Percentiles rank a stretch among this genome's conserved stretches.
phyloP scores from a whole-genome alignment of 208 protist genomes.

The Phytomonas sp. region DNA sequence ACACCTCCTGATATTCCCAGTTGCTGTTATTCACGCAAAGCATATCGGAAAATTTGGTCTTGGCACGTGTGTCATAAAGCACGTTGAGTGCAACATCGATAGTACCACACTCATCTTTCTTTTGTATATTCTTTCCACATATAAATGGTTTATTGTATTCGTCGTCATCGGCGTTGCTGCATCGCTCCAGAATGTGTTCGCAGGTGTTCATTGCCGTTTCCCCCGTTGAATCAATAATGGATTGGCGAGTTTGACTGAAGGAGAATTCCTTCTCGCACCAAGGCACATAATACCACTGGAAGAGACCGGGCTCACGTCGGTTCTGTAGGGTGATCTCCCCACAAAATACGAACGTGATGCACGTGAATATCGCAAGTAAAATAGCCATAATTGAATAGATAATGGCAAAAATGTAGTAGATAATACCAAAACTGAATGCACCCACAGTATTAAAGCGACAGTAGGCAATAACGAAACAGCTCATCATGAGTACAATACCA shows the following conservation, averaged over 20 bases:
- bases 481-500: conserved; percentile 45
- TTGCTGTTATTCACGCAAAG: conserved; percentile 34
- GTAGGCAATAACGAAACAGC: conserved; percentile 43
- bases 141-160: conserved; percentile 25
- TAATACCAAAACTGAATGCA: conserved; percentile 24
- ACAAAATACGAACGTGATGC: conserved; percentile 28
- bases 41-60: conserved; percentile 34
- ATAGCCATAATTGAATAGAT: conserved; percentile 48
- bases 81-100: conserved; percentile 29
- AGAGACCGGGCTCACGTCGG: conserved; percentile 50
- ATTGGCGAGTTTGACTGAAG: conserved; percentile 22
- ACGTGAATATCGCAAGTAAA: conserved; percentile 45
- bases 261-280: conserved; percentile 43
- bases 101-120: conserved; percentile 17
- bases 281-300: conserved; percentile 77
- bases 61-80: conserved; percentile 27
- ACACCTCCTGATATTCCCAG: conserved; percentile 33
- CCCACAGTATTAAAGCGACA: conserved; percentile 37
- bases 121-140: conserved; percentile 30
- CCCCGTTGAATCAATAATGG: conserved; percentile 20
- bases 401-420: conserved; percentile 63
- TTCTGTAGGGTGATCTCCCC: conserved; percentile 60
- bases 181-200: conserved; percentile 42
- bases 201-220: conserved; percentile 24
- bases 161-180: conserved; percentile 18